Evolutionary conservation across 1,284 basidiomycete genomes (phyloP).

Genomic region (Trichosporon coremiiforme): DNA sequence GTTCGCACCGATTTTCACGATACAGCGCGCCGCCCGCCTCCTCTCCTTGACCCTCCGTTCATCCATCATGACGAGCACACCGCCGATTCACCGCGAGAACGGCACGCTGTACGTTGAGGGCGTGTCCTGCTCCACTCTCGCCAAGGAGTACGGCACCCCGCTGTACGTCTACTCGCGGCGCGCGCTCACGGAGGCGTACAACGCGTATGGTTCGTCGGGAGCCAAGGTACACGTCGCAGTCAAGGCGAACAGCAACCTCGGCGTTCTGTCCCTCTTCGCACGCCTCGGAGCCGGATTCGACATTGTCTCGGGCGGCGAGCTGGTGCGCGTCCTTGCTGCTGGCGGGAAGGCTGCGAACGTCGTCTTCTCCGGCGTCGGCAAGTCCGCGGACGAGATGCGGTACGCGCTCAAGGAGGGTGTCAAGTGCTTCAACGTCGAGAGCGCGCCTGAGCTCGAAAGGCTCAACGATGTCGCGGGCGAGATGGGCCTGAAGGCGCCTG

Average conservation of each 20-base stretch:
- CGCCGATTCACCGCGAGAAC: constrained; percentile 19
- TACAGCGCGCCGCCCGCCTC: not conserved
- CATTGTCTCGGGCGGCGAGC: constrained; percentile 26
- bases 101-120: constrained; percentile 25
- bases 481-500: constrained; percentile 10
- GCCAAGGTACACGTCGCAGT: constrained; percentile 25
- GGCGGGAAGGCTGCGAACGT: constrained; percentile 17
- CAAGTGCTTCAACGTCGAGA: constrained; percentile 31
- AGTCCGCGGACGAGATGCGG: constrained; percentile 22
- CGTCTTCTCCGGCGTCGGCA: constrained; percentile 28
- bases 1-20: not conserved
- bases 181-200: constrained; percentile 20
- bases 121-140: constrained; percentile 13
- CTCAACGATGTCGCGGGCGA: constrained; percentile 20
- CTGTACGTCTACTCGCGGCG: constrained; percentile 28
- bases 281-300: constrained; percentile 26
- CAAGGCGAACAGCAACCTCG: constrained; percentile 28
- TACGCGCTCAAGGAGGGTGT: constrained; percentile 21
- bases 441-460: constrained; percentile 20
- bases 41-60: not conserved
- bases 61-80: no score
- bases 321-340: constrained; percentile 24
- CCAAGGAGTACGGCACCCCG: constrained; percentile 21
- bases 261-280: constrained; percentile 23
- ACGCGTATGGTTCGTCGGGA: not conserved